phyloP scores from a whole-genome alignment of 2,329 filamentous ascomycete genomes.

The Gaeumannomyces tritici region DNA sequence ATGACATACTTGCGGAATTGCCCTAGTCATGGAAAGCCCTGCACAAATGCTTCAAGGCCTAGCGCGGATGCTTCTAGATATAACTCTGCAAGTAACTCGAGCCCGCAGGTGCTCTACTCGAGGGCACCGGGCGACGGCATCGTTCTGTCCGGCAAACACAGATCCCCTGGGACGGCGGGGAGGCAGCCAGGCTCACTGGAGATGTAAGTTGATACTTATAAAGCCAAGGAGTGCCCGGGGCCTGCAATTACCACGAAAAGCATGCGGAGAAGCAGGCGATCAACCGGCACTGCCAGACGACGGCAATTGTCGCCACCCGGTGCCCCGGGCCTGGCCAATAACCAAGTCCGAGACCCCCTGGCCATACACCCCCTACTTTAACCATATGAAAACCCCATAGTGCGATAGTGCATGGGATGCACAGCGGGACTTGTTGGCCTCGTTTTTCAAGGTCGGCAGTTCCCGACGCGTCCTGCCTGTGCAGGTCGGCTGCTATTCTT shows the following conservation, averaged over 20 bases:
- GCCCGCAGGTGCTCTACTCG: too few species aligned
- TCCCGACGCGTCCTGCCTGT: neutral
- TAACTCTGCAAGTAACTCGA: neutral
- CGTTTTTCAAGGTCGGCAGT: neutral
- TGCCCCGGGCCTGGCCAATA: neutral
- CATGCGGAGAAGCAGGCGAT: neutral
- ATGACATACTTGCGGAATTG: too few species aligned
- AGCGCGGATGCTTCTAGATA: neutral
- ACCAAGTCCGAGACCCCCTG: neutral
- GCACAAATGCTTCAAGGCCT: neutral
- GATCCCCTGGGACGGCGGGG: too few species aligned
- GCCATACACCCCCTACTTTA: neutral
- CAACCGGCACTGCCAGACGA: neutral
- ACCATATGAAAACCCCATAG: neutral
- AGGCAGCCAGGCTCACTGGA: neutral
- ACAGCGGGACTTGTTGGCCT: neutral
- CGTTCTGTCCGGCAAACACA: too few species aligned
- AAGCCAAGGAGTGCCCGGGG: neutral
- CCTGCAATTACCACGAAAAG: neutral
- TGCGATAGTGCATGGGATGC: neutral
- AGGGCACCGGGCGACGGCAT: too few species aligned
- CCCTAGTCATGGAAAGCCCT: neutral
- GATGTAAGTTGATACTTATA: neutral
- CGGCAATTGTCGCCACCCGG: neutral
- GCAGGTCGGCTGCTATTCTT: neutral